A percentile compares a stretch with the other conserved stretches of the same genome.
Conservation (phyloP, 495 filamentous ascomycete genomes). For the Talaromyces borbonicus region DNA sequence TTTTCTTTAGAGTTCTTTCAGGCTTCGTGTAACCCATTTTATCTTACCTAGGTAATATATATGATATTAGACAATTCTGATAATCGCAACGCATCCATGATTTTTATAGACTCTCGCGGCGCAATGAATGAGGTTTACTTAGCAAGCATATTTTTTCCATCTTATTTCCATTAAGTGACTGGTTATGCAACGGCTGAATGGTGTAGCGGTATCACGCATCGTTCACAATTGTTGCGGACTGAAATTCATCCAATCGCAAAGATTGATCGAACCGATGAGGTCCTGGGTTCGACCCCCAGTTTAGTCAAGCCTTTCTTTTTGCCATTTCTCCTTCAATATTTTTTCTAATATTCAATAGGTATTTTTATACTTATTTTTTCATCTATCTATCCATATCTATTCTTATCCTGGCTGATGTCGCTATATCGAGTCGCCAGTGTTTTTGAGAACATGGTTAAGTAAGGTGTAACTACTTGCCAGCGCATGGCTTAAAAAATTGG, state of each 20-base stretch:
- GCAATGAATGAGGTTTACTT: not conserved
- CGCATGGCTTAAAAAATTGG: too few relatives aligned
- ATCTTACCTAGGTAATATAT: too few relatives aligned
- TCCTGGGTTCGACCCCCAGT: constrained; percentile 8
- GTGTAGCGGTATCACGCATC: constrained; percentile 8
- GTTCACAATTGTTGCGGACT: constrained; percentile 6
- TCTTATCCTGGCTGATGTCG: too few relatives aligned
- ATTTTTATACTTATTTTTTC: not conserved
- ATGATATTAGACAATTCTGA: too few relatives aligned
- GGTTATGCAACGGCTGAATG: constrained; percentile 3
- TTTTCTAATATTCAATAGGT: not conserved
- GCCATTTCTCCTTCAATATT: not conserved
- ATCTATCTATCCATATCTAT: not conserved
- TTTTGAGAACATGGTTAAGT: too few relatives aligned
- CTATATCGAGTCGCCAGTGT: too few relatives aligned
- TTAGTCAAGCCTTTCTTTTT: constrained; percentile 6
- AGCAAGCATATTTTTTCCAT: too few relatives aligned
- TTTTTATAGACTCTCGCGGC: too few relatives aligned
- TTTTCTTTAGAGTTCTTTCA: too few relatives aligned
- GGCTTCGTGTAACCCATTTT: too few relatives aligned
- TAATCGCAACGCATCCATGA: too few relatives aligned
- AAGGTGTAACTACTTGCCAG: too few relatives aligned
- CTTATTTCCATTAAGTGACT: not conserved
- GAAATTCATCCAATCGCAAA: constrained; percentile 7
- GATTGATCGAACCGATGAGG: constrained; percentile 7